These are phyloP conservation scores for Penicillium psychrofluorescens DNA, from an alignment of 495 filamentous ascomycete species.

Conservation along the genomic window DNA sequence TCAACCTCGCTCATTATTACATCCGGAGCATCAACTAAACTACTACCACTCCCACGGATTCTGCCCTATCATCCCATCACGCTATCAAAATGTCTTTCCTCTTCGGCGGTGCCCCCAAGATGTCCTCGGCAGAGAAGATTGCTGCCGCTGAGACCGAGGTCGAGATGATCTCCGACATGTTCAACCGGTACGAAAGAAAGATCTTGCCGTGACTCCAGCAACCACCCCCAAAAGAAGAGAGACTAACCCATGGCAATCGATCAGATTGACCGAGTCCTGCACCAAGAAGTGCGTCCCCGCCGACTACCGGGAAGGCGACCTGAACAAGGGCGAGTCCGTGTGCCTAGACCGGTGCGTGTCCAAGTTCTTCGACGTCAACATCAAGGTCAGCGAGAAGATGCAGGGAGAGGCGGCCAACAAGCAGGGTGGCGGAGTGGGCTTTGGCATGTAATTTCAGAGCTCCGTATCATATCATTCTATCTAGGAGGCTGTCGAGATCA, in stretches of 20 bases:
- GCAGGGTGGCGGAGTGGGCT: slow-evolving; percentile 40
- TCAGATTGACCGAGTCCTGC: slow-evolving; percentile 82
- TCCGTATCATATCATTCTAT: too few relatives aligned
- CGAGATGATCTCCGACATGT: slow-evolving; percentile 94
- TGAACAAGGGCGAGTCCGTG: slow-evolving; percentile 97
- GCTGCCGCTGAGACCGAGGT: slow-evolving; percentile 84
- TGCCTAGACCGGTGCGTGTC: slow-evolving; percentile 93
- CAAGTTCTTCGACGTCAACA: slow-evolving; percentile 97
- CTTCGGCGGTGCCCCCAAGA: slow-evolving; percentile 76
- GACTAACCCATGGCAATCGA: background rate
- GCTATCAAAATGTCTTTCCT: slow-evolving; percentile 82
- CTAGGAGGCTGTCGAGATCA: too few relatives aligned
- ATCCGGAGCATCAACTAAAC: too few relatives aligned
- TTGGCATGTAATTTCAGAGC: slow-evolving; percentile 40
- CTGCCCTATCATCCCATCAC: background rate
- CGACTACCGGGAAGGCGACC: slow-evolving; percentile 87
- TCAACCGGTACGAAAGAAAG: slow-evolving; percentile 59
- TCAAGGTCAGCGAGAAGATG: slow-evolving; percentile 86
- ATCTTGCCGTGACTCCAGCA: too few relatives aligned
- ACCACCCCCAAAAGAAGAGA: too few relatives aligned
- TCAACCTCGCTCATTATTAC: too few relatives aligned
- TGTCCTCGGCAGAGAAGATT: slow-evolving; percentile 92
- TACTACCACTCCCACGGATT: background rate
- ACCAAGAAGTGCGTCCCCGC: slow-evolving; percentile 83
- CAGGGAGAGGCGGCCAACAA: slow-evolving; percentile 53